phyloP scores from a whole-genome alignment of 2,329 filamentous ascomycete genomes.

The Tolypocladium sp. region DNA sequence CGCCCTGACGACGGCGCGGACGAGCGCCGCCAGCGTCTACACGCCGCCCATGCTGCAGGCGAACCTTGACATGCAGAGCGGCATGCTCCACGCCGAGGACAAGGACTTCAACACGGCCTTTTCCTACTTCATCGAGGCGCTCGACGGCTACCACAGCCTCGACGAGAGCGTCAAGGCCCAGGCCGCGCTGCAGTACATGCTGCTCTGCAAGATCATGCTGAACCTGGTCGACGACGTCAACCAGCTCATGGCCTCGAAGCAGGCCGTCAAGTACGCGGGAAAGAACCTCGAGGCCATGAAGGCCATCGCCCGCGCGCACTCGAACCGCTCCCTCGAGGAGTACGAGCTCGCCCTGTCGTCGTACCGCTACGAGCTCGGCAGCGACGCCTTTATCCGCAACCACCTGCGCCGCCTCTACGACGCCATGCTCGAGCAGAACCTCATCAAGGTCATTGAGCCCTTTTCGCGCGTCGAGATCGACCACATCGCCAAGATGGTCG shows the following conservation, averaged over 20 bases:
- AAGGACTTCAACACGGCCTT: conserved; percentile 98
- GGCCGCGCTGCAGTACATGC: conserved; percentile 97
- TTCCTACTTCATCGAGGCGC: conserved; percentile 98
- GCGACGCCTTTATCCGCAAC: conserved; percentile 92
- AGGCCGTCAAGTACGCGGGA: conserved; percentile 91
- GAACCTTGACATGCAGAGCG: conserved; percentile 97
- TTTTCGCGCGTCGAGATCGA: conserved; percentile 95
- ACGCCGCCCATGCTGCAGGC: conserved; percentile 92
- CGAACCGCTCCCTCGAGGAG: conserved; percentile 90
- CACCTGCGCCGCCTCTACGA: conserved; percentile 94
- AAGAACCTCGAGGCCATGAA: conserved; percentile 99
- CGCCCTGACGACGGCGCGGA: conserved; percentile 86
- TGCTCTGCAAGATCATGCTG: conserved; percentile 99
- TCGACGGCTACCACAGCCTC: conserved; percentile 92
- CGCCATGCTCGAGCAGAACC: conserved; percentile 97
- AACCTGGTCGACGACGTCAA: conserved; percentile 96
- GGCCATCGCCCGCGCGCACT: conserved; percentile 89
- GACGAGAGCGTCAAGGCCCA: conserved; percentile 86
- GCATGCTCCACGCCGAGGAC: conserved; percentile 97
- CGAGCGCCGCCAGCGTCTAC: conserved; percentile 93
- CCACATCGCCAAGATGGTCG: conserved; percentile 96
- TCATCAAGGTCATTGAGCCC: conserved; percentile 99
- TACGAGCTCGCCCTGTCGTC: conserved; percentile 87
- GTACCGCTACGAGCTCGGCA: conserved; percentile 88
- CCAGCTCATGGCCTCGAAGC: conserved; percentile 88